Percentiles rank a stretch among this genome's conserved stretches.
Conservation (phyloP, 441 rosid genomes). For the Macaranga tanarius region DNA sequence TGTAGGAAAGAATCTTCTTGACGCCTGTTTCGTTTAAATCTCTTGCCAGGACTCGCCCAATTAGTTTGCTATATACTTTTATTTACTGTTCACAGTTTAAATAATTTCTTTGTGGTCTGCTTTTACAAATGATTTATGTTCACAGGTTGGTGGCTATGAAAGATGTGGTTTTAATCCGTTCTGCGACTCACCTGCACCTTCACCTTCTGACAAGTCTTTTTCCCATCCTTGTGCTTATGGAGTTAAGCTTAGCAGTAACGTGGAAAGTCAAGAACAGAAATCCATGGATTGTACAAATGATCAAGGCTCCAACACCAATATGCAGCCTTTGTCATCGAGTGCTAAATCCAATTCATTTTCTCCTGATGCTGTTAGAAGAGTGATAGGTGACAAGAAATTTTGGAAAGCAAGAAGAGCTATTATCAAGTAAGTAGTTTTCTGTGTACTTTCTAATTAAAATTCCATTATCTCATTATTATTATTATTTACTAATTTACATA, state of each 20-base stretch:
- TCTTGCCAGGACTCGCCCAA: background rate
- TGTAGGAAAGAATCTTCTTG: too few species aligned
- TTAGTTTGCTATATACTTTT: background rate
- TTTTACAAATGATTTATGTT: constrained; percentile 19
- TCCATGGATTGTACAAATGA: constrained; percentile 23
- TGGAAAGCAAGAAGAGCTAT: constrained; percentile 85
- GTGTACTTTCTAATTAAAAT: too few species aligned
- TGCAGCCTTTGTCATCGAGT: constrained; percentile 32
- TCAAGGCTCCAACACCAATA: constrained; percentile 26
- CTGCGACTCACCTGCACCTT: constrained; percentile 36
- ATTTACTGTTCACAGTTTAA: background rate
- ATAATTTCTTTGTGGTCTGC: background rate
- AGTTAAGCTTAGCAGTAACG: constrained; percentile 21
- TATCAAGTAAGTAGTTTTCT: constrained; percentile 83
- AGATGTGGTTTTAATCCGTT: constrained; percentile 29
- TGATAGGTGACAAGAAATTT: constrained; percentile 78
- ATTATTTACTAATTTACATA: too few species aligned
- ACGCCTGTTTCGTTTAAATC: background rate
- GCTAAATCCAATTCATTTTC: constrained; percentile 39
- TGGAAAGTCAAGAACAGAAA: constrained; percentile 27
- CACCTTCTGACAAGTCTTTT: constrained; percentile 37
- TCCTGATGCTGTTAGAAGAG: constrained; percentile 72
- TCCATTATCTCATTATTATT: too few species aligned
- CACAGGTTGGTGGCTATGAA: constrained; percentile 39
- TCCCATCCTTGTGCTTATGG: constrained; percentile 27